A percentile compares a stretch with the other conserved stretches of the same genome.
These are phyloP conservation scores for Kodamaea fukazawae DNA, from an alignment of 805 yeast species.

Conservation along the genomic window DNA sequence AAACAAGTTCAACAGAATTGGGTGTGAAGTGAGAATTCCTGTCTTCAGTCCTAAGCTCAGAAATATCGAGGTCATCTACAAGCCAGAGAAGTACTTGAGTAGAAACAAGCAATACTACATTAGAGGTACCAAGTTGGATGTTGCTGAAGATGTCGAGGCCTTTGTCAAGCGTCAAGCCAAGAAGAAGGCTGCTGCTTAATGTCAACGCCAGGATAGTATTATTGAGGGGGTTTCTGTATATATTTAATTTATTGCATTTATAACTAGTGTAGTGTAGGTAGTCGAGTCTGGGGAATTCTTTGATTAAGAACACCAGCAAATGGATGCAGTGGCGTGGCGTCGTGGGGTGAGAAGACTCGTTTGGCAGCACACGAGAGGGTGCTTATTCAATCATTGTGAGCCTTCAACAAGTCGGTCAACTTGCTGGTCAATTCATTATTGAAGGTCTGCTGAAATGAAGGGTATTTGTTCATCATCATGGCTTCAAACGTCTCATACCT, in stretches of 20 bases:
- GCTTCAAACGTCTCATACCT: constrained; percentile 30
- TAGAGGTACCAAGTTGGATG: constrained; percentile 75
- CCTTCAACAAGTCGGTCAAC: constrained; percentile 10
- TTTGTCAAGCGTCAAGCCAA: constrained; percentile 25
- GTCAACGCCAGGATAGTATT: too few species aligned
- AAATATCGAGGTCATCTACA: constrained; percentile 73
- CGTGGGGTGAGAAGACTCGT: too few species aligned
- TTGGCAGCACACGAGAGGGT: too few species aligned
- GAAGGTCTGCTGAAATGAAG: constrained; percentile 20
- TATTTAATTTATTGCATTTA: background rate
- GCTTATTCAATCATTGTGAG: background rate
- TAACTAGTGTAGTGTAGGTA: background rate
- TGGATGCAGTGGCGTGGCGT: too few species aligned
- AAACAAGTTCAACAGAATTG: constrained; percentile 77
- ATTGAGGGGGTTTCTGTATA: background rate
- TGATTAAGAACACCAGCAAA: too few species aligned
- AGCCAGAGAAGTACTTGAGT: constrained; percentile 65
- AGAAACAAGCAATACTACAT: constrained; percentile 90
- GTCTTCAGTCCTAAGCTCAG: constrained; percentile 76
- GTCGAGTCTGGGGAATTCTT: background rate
- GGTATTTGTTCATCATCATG: constrained; percentile 26
- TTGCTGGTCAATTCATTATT: constrained; percentile 17
- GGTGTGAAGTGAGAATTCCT: constrained; percentile 81
- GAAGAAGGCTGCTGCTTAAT: constrained; percentile 5
- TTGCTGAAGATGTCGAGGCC: constrained; percentile 65